A percentile compares a stretch with the other conserved stretches of the same genome.
These are phyloP conservation scores for Lumnitzera littorea DNA, from an alignment of 345 rosid genomes.

Conservation along the genomic window DNA sequence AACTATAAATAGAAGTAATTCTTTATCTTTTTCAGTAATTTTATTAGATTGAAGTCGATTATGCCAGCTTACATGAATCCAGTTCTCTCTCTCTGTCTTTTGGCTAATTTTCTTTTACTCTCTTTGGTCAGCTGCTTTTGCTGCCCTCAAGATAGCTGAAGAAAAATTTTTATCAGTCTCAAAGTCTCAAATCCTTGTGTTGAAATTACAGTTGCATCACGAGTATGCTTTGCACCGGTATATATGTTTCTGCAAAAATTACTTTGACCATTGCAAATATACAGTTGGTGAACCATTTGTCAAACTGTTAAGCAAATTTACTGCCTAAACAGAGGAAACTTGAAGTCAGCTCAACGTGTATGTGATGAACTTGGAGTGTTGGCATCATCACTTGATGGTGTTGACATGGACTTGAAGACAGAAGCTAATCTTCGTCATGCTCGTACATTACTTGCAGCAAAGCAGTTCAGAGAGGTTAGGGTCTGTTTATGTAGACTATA, in stretches of 20 bases:
- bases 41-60: too few relatives aligned
- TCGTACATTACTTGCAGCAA: slow-evolving; percentile 91
- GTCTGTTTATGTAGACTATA: not conserved
- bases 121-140: slow-evolving; percentile 61
- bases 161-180: slow-evolving; percentile 70
- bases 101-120: slow-evolving; percentile 7
- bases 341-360: slow-evolving; percentile 75
- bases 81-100: not conserved
- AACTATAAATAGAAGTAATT: too few relatives aligned
- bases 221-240: slow-evolving; percentile 87
- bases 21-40: too few relatives aligned
- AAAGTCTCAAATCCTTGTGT: slow-evolving; percentile 61
- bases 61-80: too few relatives aligned
- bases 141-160: slow-evolving; percentile 77
- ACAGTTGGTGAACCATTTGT: not conserved
- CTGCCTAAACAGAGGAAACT: slow-evolving; percentile 47
- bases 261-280: slow-evolving; percentile 2
- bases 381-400: slow-evolving; percentile 73
- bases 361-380: slow-evolving; percentile 84
- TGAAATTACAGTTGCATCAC: slow-evolving; percentile 90
- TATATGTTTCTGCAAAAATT: slow-evolving; percentile 11
- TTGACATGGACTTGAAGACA: slow-evolving; percentile 82
- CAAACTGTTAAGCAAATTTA: not conserved
- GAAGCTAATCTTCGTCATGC: slow-evolving; percentile 90
- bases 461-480: slow-evolving; percentile 81